A percentile compares a stretch with the other conserved stretches of the same genome.
phyloP scores from a whole-genome alignment of 768 basidiomycete species.

The Rhizopogon roseolus region DNA sequence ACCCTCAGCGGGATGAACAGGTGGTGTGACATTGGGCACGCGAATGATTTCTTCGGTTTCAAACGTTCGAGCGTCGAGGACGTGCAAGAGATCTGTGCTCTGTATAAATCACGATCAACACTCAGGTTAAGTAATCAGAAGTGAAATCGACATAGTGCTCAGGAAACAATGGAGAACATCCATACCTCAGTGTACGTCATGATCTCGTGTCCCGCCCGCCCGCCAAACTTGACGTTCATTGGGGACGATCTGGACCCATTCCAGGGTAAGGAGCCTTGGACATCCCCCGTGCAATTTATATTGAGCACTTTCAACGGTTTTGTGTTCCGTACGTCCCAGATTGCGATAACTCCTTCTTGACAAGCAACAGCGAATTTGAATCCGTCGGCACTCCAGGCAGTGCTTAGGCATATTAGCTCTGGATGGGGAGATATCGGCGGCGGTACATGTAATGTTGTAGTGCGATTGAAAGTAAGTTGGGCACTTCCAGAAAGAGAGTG shows the following conservation, averaged over 20 bases:
- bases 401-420: constrained; percentile 63
- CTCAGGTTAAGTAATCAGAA: not conserved
- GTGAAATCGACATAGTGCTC: not conserved
- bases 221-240: constrained; percentile 78
- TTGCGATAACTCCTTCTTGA: constrained; percentile 74
- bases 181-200: constrained; percentile 92
- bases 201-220: constrained; percentile 57
- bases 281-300: constrained; percentile 42
- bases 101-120: constrained; percentile 24
- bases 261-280: too few species aligned
- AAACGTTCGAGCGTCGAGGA: constrained; percentile 85
- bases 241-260: too few species aligned
- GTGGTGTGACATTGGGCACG: constrained; percentile 37
- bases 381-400: constrained; percentile 72
- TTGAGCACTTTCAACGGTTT: constrained; percentile 66
- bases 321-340: constrained; percentile 79
- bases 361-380: constrained; percentile 79
- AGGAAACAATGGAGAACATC: not conserved
- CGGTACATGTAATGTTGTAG: constrained; percentile 65
- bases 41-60: constrained; percentile 67
- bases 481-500: constrained; percentile 70
- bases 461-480: constrained; percentile 55
- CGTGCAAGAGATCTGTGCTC: constrained; percentile 80
- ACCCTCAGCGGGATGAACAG: constrained; percentile 3
- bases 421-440: constrained; percentile 39